Evolutionary conservation across 805 yeast genomes (phyloP), one percentile per base, ranked within the genome.

Genomic region (Pichia membranifaciens): DNA sequence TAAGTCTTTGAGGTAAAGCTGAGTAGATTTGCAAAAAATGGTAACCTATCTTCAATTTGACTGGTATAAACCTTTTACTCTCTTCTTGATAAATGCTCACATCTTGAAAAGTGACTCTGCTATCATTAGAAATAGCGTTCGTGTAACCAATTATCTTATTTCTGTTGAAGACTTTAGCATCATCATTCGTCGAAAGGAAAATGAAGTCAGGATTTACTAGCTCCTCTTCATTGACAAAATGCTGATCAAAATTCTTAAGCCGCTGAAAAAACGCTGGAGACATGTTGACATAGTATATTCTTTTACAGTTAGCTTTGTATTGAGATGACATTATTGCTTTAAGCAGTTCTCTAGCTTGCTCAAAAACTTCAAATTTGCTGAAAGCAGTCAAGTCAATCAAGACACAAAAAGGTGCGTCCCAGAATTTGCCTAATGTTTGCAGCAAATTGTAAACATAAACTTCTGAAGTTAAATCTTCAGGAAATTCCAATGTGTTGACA

Each of bases 361-460:
- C 41, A 21, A 58, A 45, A 5, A 54, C 12, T 5, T 38, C 41
- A 34, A 46, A 57, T 2, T 49, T 43, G 3, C 44, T 44, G 58
- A 74, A 80, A 12, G 80, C 82, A 0, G 95, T 84, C 54, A 86
- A 79, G 61, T 88, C 96, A 49, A 78, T 54, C 6, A 87, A 75
- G 43, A 81, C 50, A 50, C 79, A 76, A 59, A 74, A 86, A 48
- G 78, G 79, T 29, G 77, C 72, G 18, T 81, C 79, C 90, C 95
- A 84, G 22, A 86, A 72, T 58, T 82, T 84, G 44, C 83, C 75
- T 16, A 82, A 75, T 4, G 78, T 73, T 54, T 84, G 88, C 45
- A 85, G 73, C 7, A 81, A 55, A 50, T 82, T 73, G 63, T 76
- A 87, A 21, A 78, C 66, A 22, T 82, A 64, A 4, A 77, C 65